phyloP scores from a whole-genome alignment of 1,284 basidiomycete species.

The Ustilago nuda region DNA sequence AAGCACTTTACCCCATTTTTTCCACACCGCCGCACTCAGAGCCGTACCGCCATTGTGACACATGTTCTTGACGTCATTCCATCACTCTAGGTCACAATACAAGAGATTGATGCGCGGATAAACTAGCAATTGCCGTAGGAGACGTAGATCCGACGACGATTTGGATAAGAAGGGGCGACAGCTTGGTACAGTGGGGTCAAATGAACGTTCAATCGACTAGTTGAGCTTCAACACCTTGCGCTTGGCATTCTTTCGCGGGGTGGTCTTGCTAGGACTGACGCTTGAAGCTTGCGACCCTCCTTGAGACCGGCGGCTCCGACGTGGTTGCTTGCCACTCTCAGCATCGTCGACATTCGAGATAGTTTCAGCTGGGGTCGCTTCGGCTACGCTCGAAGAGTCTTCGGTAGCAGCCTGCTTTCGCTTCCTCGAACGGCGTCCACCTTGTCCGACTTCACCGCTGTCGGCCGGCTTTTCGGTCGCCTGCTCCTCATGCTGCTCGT shows the following conservation, averaged over 20 bases:
- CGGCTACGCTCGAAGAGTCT: slow-evolving; percentile 1
- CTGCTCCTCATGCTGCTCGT: slow-evolving; percentile 1
- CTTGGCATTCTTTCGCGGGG: slow-evolving; percentile 31
- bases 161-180: background rate
- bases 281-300: slow-evolving; percentile 17
- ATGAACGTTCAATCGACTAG: slow-evolving; percentile 5
- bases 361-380: slow-evolving; percentile 7
- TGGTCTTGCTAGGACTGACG: slow-evolving; percentile 22
- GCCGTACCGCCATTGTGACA: background rate
- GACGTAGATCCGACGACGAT: background rate
- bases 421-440: slow-evolving; percentile 18
- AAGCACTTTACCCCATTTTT: background rate
- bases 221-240: slow-evolving; percentile 42
- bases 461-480: background rate
- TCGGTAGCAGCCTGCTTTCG: slow-evolving; percentile 21
- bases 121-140: slow-evolving; percentile 1
- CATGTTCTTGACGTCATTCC: slow-evolving; percentile 1
- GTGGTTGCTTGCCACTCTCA: slow-evolving; percentile 21
- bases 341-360: slow-evolving; percentile 8
- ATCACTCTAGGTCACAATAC: background rate
- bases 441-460: slow-evolving; percentile 3
- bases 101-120: background rate
- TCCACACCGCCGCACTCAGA: background rate
- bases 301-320: slow-evolving; percentile 38
- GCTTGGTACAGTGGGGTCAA: background rate